A percentile compares a stretch with the other conserved stretches of the same genome.
These are phyloP conservation scores for Zoysia matrella DNA, from an alignment of 202 grass and related monocot species.

Conservation along the genomic window DNA sequence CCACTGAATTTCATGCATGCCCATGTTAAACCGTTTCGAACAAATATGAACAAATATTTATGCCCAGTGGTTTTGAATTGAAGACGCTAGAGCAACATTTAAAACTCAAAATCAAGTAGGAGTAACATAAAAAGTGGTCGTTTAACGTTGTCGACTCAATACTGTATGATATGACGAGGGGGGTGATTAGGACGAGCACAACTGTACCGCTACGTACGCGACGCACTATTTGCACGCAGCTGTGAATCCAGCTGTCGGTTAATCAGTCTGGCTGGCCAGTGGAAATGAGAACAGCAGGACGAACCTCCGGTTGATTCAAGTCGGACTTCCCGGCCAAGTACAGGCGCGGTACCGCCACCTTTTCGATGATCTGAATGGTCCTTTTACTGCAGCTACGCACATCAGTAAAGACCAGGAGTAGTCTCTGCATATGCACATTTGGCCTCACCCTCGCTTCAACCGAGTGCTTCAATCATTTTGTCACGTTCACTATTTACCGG, in stretches of 20 bases:
- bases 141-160: neutral
- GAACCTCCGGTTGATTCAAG: neutral
- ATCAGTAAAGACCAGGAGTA: too few species aligned
- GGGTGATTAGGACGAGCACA: neutral
- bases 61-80: too few species aligned
- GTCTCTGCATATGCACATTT: neutral
- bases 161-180: neutral
- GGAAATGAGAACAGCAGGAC: neutral
- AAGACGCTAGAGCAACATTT: too few species aligned
- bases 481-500: too few species aligned
- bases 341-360: neutral
- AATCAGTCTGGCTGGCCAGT: neutral
- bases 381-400: too few species aligned
- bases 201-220: neutral
- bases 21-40: too few species aligned
- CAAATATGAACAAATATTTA: too few species aligned
- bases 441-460: neutral
- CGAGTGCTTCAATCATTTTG: too few species aligned
- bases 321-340: neutral
- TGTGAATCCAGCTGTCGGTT: neutral
- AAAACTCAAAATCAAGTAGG: too few species aligned
- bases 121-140: too few species aligned
- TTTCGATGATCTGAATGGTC: neutral
- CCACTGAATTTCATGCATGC: neutral
- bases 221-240: neutral